These are phyloP conservation scores for Polygonum maritimum DNA, from an alignment of 148 eudicot genomes.

Conservation along the genomic window DNA sequence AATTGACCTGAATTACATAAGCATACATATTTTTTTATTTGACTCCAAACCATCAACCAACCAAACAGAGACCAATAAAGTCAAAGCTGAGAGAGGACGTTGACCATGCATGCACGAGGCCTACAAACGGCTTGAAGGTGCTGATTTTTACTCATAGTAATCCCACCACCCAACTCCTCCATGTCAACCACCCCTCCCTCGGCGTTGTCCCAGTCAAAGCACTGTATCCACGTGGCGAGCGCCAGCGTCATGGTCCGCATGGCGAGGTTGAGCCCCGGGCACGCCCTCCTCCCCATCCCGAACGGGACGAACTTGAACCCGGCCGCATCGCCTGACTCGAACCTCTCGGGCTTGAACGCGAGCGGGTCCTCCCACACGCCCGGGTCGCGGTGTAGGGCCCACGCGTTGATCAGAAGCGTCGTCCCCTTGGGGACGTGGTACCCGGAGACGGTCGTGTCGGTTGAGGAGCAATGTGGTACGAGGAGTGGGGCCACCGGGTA, in stretches of 20 bases:
- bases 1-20: no score
- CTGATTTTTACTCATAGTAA: slow-evolving; percentile 2
- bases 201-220: slow-evolving; percentile 8
- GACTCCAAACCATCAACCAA: not conserved
- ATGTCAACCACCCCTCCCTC: slow-evolving; percentile 8
- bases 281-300: slow-evolving; percentile 14
- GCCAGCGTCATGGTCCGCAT: slow-evolving; percentile 6
- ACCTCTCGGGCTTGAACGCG: slow-evolving; percentile 14
- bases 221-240: slow-evolving; percentile 9
- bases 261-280: slow-evolving; percentile 12
- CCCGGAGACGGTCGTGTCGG: slow-evolving; percentile 4
- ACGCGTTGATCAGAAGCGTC: slow-evolving; percentile 1
- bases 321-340: not conserved
- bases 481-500: slow-evolving; percentile 16
- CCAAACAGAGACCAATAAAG: not conserved
- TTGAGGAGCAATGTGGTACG: slow-evolving; percentile 7
- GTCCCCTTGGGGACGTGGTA: slow-evolving; percentile 6
- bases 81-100: slow-evolving; percentile 7
- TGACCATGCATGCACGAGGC: not conserved
- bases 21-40: not conserved
- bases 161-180: slow-evolving; percentile 3
- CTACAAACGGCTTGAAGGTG: slow-evolving; percentile 3
- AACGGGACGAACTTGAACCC: slow-evolving; percentile 14
- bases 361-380: slow-evolving; percentile 13
- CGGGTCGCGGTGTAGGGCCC: slow-evolving; percentile 15